Base-by-base conservation (phyloP, 768 basidiomycete species). In the Kwoniella mangroviensis region DNA sequence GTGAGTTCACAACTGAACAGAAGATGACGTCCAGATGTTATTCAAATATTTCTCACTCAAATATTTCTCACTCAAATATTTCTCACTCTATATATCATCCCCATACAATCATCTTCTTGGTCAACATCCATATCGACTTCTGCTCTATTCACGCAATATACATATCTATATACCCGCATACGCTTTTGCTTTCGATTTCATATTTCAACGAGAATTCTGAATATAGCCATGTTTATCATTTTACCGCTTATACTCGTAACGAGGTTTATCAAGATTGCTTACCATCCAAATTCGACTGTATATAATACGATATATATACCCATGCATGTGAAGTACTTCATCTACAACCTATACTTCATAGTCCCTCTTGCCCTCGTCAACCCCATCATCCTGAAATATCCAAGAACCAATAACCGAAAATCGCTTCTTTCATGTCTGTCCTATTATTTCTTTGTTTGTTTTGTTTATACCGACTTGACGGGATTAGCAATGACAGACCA, bases 401-500 rank as follows among this genome's bases (percentile, higher is more conserved):
- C n/a, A n/a, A n/a, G n/a, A n/a, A n/a, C n/a, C n/a, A n/a, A n/a
- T n/a, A n/a, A n/a, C n/a, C n/a, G n/a, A n/a, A n/a, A n/a, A n/a
- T n/a, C n/a, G n/a, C n/a, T n/a, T n/a, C n/a, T n/a, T n/a, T n/a
- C n/a, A n/a, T n/a, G n/a, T n/a, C n/a, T n/a, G 42, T 43, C 42
- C 42, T 13, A 43, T 7, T 43, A 43, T 13, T 43, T 43, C 7
- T 43, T 60, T 41, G 58, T 10, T 4, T 41, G 10, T n/a, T 22
- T 22, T 49, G 45, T 4, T 21, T 62, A 45, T 28, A 19, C 28
- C 13, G 43, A 17, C 55, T 67, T 68, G 67, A 60, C 56, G 3
- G 70, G 72, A 54, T 75, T 88, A 9, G 87, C 87, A 10, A 86
- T 80, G 26, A 90, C 87, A 61, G 88, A 87, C 92, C 92, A 93